Percentiles rank a stretch among this genome's conserved stretches.
Conservation (phyloP, 2,329 filamentous ascomycete genomes). For the Claviceps purpurea region DNA sequence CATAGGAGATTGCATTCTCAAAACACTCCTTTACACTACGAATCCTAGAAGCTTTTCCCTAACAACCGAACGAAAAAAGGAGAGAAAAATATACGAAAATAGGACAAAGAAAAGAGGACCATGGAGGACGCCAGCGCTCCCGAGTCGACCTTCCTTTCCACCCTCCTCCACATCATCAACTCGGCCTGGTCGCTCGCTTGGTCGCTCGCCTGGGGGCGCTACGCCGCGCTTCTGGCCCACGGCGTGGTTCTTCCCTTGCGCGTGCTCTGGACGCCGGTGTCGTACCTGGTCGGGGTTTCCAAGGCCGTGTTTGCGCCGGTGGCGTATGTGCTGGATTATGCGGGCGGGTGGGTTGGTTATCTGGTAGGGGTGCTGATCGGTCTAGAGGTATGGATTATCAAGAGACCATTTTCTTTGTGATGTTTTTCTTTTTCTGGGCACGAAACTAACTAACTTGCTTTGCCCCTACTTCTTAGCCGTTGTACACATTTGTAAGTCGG, state of each 20-base stretch:
- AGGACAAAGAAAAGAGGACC: background rate
- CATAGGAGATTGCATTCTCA: background rate
- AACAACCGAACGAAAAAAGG: background rate
- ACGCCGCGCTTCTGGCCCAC: conserved; percentile 12
- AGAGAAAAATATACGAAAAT: background rate
- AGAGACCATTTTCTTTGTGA: too few relatives aligned
- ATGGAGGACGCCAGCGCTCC: conserved; percentile 8
- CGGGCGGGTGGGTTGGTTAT: conserved; percentile 1
- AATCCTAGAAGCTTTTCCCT: background rate
- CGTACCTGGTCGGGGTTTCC: background rate
- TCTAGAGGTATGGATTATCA: conserved; percentile 1
- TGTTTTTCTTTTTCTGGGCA: background rate
- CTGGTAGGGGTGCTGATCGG: conserved; percentile 1
- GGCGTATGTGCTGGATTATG: conserved; percentile 2
- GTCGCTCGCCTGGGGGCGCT: conserved; percentile 16
- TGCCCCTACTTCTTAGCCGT: conserved; percentile 15
- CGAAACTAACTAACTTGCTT: background rate
- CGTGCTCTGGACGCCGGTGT: conserved; percentile 3
- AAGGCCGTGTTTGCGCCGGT: conserved; percentile 1
- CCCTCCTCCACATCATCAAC: conserved; percentile 14
- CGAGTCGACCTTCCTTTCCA: conserved; percentile 11
- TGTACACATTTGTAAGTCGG: conserved; percentile 29
- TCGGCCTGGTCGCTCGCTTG: conserved; percentile 15
- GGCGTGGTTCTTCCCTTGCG: conserved; percentile 6
- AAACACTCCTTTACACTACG: background rate